Percentiles rank a stretch among this genome's conserved stretches.
These are phyloP conservation scores for Martensiomyces pterosporus DNA, from an alignment of 192 early-diverging fungal species.

Conservation along the genomic window DNA sequence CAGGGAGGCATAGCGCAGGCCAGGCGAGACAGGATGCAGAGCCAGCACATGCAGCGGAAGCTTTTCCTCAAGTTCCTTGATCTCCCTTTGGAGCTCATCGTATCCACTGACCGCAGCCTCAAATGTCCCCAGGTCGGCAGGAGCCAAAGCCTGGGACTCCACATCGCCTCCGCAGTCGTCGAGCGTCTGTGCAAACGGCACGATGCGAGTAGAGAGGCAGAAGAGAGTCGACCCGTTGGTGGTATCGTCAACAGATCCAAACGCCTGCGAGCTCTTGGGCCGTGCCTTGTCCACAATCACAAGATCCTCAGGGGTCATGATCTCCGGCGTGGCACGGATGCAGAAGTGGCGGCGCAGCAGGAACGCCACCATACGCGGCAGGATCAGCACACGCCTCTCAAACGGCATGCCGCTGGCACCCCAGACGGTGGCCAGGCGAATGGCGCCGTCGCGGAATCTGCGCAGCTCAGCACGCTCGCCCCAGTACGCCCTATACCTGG, in stretches of 20 bases:
- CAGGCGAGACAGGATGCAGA: constrained; percentile 41
- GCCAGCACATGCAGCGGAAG: constrained; percentile 44
- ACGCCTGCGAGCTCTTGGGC: constrained; percentile 2
- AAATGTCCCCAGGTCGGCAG: constrained; percentile 17
- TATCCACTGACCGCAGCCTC: constrained; percentile 29
- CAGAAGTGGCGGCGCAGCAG: constrained; percentile 73
- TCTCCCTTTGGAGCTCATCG: constrained; percentile 24
- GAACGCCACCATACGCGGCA: constrained; percentile 74
- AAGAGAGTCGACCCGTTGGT: constrained; percentile 10
- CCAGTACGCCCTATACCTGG: constrained; percentile 78
- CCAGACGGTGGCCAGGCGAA: constrained; percentile 88
- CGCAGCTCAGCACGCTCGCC: constrained; percentile 85
- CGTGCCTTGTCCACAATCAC: constrained; percentile 8
- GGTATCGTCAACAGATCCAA: background rate
- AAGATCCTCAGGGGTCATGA: constrained; percentile 17
- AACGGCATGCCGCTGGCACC: constrained; percentile 45
- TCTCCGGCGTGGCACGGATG: constrained; percentile 29
- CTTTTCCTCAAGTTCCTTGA: constrained; percentile 28
- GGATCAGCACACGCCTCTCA: constrained; percentile 66
- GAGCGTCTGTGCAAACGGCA: constrained; percentile 17
- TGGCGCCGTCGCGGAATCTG: constrained; percentile 91
- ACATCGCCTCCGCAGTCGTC: constrained; percentile 9
- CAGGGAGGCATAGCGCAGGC: constrained; percentile 59
- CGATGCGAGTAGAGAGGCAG: constrained; percentile 9
- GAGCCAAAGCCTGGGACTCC: too few species aligned